These are phyloP conservation scores for Penicillium lagena DNA, from an alignment of 495 filamentous ascomycete species.

Conservation along the genomic window DNA sequence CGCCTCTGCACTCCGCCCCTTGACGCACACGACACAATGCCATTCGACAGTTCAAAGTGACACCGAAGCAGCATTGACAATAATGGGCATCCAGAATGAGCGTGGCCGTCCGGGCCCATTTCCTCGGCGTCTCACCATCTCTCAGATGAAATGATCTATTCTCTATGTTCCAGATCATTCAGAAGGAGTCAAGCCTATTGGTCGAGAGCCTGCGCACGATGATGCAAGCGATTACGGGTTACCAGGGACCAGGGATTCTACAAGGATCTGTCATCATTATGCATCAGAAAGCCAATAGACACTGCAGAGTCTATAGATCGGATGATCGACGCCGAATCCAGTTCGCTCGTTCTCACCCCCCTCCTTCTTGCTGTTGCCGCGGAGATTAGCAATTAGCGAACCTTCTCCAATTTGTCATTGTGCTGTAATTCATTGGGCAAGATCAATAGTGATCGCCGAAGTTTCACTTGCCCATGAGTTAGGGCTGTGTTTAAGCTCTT, in stretches of 20 bases:
- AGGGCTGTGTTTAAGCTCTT: conserved; percentile 13
- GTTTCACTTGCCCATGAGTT: not conserved
- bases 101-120: too few species aligned
- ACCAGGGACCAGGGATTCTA: too few species aligned
- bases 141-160: not conserved
- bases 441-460: too few species aligned
- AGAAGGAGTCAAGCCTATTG: not conserved
- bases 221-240: too few species aligned
- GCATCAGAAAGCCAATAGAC: not conserved
- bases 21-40: not conserved
- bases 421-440: too few species aligned
- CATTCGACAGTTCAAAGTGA: not conserved
- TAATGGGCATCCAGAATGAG: too few species aligned
- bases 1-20: not conserved
- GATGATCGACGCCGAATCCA: conserved; percentile 6
- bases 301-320: not conserved
- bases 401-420: too few species aligned
- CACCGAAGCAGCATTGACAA: not conserved
- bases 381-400: not conserved
- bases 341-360: conserved; percentile 6
- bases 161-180: too few species aligned
- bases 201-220: too few species aligned
- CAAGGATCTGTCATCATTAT: too few species aligned
- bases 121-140: too few species aligned
- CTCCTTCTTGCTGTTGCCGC: not conserved